A percentile compares a stretch with the other conserved stretches of the same genome.
phyloP scores from a whole-genome alignment of 164 flowering plant species.

The Piper longum region DNA sequence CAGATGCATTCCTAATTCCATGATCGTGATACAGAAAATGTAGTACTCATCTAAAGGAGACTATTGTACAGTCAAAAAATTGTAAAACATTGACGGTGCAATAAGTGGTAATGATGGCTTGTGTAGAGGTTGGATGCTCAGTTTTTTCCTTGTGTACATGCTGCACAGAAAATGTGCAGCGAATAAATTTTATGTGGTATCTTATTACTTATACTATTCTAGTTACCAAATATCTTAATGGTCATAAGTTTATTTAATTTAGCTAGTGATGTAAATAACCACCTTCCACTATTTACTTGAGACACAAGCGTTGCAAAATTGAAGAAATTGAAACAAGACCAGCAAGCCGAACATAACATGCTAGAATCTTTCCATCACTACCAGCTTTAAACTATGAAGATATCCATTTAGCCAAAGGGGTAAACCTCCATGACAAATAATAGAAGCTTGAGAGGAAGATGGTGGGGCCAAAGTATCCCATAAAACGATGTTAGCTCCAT shows the following conservation, averaged over 20 bases:
- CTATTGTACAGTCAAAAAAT: too few species aligned
- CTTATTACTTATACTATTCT: too few species aligned
- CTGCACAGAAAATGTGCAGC: too few species aligned
- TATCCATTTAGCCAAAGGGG: neutral
- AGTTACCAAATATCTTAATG: too few species aligned
- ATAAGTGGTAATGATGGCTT: too few species aligned
- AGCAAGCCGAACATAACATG: neutral
- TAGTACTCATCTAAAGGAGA: too few species aligned
- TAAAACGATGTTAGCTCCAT: slow-evolving; percentile 68
- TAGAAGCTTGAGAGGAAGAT: slow-evolving; percentile 72
- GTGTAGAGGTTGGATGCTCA: too few species aligned
- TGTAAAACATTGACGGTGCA: too few species aligned
- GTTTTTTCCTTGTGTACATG: too few species aligned
- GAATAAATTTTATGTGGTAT: too few species aligned
- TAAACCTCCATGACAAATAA: slow-evolving; percentile 89
- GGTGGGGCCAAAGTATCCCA: slow-evolving; percentile 98
- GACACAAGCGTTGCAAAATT: neutral
- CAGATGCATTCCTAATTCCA: neutral
- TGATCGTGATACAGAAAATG: too few species aligned
- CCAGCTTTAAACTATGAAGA: neutral
- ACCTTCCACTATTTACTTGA: neutral
- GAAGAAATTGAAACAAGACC: neutral
- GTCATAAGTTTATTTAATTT: too few species aligned
- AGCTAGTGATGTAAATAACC: neutral
- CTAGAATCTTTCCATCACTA: neutral